These are phyloP conservation scores for Globisporangium spiculum DNA, from an alignment of 352 stramenopile genomes.

Conservation along the genomic window DNA sequence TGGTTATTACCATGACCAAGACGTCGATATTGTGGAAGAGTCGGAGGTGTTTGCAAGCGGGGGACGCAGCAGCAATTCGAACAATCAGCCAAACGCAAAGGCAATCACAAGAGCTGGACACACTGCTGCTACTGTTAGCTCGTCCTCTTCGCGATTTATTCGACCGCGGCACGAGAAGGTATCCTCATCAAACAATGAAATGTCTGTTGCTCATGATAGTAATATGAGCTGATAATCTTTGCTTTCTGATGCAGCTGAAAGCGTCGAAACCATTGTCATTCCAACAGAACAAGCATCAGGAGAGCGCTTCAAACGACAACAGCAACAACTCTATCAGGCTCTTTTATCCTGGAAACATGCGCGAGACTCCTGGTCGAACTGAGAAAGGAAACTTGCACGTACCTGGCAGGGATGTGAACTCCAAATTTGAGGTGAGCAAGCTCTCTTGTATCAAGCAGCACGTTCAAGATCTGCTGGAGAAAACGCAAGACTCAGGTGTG, in stretches of 20 bases:
- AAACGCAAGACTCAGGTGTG: not conserved
- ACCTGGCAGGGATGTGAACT: slow-evolving; percentile 28
- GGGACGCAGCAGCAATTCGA: not conserved
- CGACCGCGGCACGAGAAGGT: slow-evolving; percentile 22
- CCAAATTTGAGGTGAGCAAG: slow-evolving; percentile 41
- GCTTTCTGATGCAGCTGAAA: not conserved
- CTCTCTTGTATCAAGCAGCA: not conserved
- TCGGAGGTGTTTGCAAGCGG: slow-evolving; percentile 11
- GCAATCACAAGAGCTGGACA: not conserved
- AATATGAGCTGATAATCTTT: not conserved
- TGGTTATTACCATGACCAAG: not conserved
- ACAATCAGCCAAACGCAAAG: not conserved
- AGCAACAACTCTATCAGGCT: slow-evolving; percentile 5
- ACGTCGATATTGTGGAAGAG: slow-evolving; percentile 5
- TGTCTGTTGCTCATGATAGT: not conserved
- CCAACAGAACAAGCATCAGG: not conserved
- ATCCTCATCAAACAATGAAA: not conserved
- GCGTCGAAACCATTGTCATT: not conserved
- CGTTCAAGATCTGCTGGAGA: not conserved
- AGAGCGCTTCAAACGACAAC: not conserved
- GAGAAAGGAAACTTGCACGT: not conserved
- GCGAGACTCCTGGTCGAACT: not conserved
- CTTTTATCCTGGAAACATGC: slow-evolving; percentile 5
- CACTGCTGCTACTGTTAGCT: not conserved
- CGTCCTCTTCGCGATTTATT: slow-evolving; percentile 7